Percentiles rank a stretch among this genome's conserved stretches.
These are phyloP conservation scores for Leccinum arenicola DNA, from an alignment of 768 basidiomycete genomes.

Conservation along the genomic window DNA sequence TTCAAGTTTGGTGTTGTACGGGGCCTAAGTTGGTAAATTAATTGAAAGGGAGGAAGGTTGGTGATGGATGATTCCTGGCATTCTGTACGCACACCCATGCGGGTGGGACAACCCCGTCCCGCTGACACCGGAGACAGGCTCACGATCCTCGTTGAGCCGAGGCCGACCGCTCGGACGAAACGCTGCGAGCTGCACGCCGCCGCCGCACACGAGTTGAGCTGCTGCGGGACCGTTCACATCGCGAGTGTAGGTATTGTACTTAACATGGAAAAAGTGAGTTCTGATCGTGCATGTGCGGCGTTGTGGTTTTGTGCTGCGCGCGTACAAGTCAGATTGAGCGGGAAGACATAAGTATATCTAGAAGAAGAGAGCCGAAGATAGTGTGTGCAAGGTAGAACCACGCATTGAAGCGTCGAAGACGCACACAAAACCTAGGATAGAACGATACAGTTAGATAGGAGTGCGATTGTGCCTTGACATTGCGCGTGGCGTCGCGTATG, in stretches of 20 bases:
- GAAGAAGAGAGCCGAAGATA: not conserved
- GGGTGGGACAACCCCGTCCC: not conserved
- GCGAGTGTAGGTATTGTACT: not conserved
- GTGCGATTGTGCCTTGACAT: not conserved
- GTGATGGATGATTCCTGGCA: not conserved
- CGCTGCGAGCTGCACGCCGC: not conserved
- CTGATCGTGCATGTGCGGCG: not conserved
- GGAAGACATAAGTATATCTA: not conserved
- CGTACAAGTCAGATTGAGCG: not conserved
- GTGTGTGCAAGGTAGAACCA: not conserved
- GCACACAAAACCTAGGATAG: not conserved
- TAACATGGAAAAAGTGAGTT: not conserved
- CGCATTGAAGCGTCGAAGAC: not conserved
- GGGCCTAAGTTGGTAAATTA: not conserved
- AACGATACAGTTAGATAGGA: not conserved
- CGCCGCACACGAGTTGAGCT: not conserved
- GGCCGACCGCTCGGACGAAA: not conserved
- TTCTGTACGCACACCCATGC: not conserved
- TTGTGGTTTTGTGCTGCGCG: not conserved
- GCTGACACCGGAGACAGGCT: not conserved
- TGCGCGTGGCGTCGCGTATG: not conserved
- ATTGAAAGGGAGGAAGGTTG: not conserved
- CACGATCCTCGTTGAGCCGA: not conserved
- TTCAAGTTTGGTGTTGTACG: not conserved
- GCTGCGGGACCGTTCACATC: not conserved